Evolutionary conservation across 2,329 filamentous ascomycete species (phyloP), one percentile per base, ranked within the genome.

Genomic region (Claviceps fusiformis): DNA sequence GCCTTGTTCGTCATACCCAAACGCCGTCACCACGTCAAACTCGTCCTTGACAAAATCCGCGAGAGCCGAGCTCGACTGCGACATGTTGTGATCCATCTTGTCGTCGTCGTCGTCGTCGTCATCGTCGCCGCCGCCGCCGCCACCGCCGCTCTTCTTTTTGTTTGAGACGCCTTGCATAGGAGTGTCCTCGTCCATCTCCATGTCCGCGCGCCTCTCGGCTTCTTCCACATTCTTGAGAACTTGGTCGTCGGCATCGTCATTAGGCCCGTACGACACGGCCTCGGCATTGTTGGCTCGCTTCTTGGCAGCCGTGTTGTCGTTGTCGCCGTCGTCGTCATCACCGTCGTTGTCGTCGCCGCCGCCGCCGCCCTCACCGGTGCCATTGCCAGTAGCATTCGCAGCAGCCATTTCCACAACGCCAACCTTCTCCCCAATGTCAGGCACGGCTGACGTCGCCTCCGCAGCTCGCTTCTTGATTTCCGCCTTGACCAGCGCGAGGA

Each of bases 201-300:
- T 55, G 39, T 70, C 68, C 19, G 85, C 82, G 41, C 82, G 76
- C 52, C 58, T 52, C 8, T 81, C 78, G 2, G 78, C 78, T 24
- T 82, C 81, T 2, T 81, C 78, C 64, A 85, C 78, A 56, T 79
- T 77, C 53, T 75, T 74, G 62, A 86, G 83, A 54, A 95, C 82
- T 41, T 79, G 83, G 61, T 89, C 81, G 64, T 97, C 93, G 4
- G 92, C 92, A 5, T 95, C 91, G 65, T 97, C 93, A 50, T 95
- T 95, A 39, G 85, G 88, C 44, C 89, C 92, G 62, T 96, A 97
- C 15, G 89, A 93, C 2, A 92, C 84, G 35, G 86, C 87, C 69
- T 95, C 87, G 53, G 79, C 76, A 45, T 87, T 84, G 67, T 95
- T 93, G 49, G 83, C 81, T 62, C 80, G 82, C 64, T 83, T 79